Evolutionary conservation across 331 rosid genomes (phyloP), one percentile per base, ranked within the genome.

Genomic region (Malus hybrid): DNA sequence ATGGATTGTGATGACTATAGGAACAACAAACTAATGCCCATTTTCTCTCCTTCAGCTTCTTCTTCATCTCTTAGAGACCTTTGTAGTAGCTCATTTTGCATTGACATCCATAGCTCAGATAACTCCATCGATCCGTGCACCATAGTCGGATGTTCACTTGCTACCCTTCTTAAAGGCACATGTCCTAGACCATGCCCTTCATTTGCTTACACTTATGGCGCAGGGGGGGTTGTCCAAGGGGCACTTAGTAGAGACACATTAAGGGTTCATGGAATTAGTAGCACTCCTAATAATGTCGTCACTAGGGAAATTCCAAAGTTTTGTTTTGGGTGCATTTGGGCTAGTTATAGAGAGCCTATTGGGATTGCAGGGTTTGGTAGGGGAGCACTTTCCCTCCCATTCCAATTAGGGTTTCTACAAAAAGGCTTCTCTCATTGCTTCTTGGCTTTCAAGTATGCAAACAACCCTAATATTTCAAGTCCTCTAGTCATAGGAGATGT

Each of bases 281-380:
- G 31, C 14, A 78, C 34, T 22, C 52, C 80, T 10, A 81, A 71
- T 31, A 67, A 27, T 76, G 4, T 70, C n/a, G 46, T 71, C 67
- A 70, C 66, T 1, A 79, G 69, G 73, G 79, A 79, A 73, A 71
- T 81, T 16, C 85, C 86, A 8, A 81, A 22, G 52, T 86, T 84
- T 70, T 81, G 86, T 59, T 86, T 84, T 77, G 90, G 90, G 71
- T 86, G 90, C 66, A 80, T 86, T n/a, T 83, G 88, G 67, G 79
- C 86, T 12, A 71, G 74, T 33, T 84, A 77, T 71, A 73, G 68
- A 67, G 90, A 86, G 76, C 90, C 90, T 34, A 79, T 84, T 61
- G 90, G 90, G 33, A 86, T 86, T 54, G 90, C 78, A 44, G 90
- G 90, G 65, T 86, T 86, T 75, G 90, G 90, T 29, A 84, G 86